Base-by-base conservation (phyloP, 1,284 basidiomycete species). In the Irpex sp. region DNA sequence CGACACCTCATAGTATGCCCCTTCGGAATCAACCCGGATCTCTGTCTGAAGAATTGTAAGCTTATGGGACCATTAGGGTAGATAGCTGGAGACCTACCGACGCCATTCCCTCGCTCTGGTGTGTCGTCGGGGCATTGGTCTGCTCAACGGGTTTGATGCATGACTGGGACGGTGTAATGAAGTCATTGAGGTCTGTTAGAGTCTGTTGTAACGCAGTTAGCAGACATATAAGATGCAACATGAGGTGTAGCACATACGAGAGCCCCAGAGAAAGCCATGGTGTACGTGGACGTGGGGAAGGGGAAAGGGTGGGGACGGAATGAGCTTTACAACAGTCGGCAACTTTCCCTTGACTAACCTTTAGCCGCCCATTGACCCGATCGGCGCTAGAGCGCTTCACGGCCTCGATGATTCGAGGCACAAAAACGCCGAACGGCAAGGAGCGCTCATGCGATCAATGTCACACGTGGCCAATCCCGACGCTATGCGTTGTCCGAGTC, bases 101-200 rank as follows among this genome's bases (percentile, higher is more conserved):
- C 49, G 90, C 88, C 59, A 82, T 83, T 31, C 83, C 88, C 3
- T 79, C 73, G 65, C 83, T 81, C 62, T 76, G 78, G 49, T 75
- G 69, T 21, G 35, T 47, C 47, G 78, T 73, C n/a, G 75, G 75
- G 66, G 67, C 73, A 66, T 87, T 85, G 6, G 79, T 76, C 72
- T 90, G 86, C 71, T 90, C 84, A 21, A 98, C 94, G 1, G 97
- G 97, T 72, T 98, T 98, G 77, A 99, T 98, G 77, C 97, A 99
- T 50, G 93, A 92, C 79, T 98, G 97, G 1, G 95, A 94, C 2
- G 97, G 97, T 0, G 95, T 94, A 57, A 99, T 93, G 75, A 97
- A 99, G 79, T 99, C 97, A 76, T 98, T 98, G 54, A 99, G 85
- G 76, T 99, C 97, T 17, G 94, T 95, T 43, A 97, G 78, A 7